Evolutionary conservation across 441 rosid genomes (phyloP).

Genomic region (Brassica hybrid): DNA sequence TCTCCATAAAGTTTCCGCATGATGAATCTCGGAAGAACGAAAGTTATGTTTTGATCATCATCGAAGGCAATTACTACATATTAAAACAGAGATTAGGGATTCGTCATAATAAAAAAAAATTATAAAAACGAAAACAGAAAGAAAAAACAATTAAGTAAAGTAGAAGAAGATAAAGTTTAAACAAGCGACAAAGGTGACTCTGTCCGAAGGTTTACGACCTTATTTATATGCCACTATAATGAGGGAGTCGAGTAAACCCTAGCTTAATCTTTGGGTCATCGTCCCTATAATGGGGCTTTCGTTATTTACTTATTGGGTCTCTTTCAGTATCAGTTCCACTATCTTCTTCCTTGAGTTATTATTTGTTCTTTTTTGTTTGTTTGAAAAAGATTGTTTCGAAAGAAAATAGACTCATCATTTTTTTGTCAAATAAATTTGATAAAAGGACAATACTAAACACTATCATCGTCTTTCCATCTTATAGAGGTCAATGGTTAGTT

Average conservation of each 20-base stretch:
- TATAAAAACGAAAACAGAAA: background rate
- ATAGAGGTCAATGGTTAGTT: too few relatives aligned
- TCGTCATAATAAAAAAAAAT: background rate
- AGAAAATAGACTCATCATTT: background rate
- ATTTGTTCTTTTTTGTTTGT: too few relatives aligned
- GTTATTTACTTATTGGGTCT: background rate
- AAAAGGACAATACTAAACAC: too few relatives aligned
- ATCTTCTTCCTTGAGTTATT: background rate
- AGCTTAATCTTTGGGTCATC: slow-evolving; percentile 1
- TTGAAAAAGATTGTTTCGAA: background rate
- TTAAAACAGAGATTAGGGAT: background rate
- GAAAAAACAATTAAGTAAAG: background rate
- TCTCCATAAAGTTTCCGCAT: slow-evolving; percentile 59
- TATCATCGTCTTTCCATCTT: too few relatives aligned
- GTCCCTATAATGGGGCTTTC: background rate
- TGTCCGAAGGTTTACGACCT: background rate
- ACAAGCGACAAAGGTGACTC: background rate
- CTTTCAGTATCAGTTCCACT: background rate
- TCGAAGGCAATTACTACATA: slow-evolving; percentile 26
- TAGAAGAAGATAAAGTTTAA: background rate
- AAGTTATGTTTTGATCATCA: slow-evolving; percentile 51
- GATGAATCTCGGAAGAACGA: slow-evolving; percentile 70
- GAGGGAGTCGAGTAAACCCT: slow-evolving; percentile 32
- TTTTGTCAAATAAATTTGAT: background rate
- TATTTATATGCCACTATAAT: slow-evolving; percentile 4